Conservation (phyloP, 2,329 filamentous ascomycete species). For the Tolypocladium endophyticum region DNA sequence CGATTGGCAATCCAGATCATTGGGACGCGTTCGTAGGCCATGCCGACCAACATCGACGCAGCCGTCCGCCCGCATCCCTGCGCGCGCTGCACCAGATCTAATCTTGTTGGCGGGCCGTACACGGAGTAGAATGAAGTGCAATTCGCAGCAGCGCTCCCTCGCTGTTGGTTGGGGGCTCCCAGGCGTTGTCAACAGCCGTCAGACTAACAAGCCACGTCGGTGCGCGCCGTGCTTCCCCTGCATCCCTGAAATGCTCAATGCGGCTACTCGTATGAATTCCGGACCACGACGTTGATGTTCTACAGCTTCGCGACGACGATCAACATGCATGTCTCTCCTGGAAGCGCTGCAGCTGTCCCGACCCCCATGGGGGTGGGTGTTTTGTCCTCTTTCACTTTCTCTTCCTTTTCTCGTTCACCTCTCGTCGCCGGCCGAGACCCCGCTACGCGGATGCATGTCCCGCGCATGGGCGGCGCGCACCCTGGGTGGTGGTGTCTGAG, state of each 20-base stretch:
- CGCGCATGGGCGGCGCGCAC: not conserved
- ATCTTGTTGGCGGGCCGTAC: not conserved
- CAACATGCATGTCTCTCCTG: not conserved
- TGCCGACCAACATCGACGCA: not conserved
- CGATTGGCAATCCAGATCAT: not conserved
- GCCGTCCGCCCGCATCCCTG: not conserved
- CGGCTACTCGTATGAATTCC: not conserved
- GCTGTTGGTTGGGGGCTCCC: not conserved
- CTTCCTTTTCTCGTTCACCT: not conserved
- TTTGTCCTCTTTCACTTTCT: not conserved
- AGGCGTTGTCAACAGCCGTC: not conserved
- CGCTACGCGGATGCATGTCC: not conserved
- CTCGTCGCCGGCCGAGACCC: not conserved
- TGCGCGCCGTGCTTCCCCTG: not conserved
- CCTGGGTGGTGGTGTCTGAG: not conserved
- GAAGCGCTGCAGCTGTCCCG: not conserved
- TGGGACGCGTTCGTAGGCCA: not conserved
- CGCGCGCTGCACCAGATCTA: not conserved
- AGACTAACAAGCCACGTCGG: not conserved
- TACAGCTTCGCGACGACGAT: not conserved
- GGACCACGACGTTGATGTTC: not conserved
- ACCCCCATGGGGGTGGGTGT: not conserved
- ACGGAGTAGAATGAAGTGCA: not conserved
- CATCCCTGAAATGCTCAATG: not conserved
- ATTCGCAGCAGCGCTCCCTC: not conserved